Evolutionary conservation across 2,329 filamentous ascomycete species (phyloP).

Genomic region (Nemania abortiva): DNA sequence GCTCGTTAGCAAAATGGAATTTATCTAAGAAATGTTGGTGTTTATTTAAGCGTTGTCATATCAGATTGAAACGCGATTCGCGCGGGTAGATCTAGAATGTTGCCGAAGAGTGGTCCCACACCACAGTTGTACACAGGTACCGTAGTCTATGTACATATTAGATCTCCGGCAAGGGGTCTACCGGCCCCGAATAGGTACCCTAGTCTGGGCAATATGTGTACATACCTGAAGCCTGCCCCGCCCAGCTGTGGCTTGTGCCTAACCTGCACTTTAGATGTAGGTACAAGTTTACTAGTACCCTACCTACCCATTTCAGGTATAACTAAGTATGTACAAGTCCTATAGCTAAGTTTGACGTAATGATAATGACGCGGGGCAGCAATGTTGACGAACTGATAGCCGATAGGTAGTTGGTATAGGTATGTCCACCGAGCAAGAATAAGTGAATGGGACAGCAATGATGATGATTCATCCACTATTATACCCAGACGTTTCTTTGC

Average conservation of each 20-base stretch:
- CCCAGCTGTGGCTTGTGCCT: constrained; percentile 6
- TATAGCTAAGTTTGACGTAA: constrained; percentile 21
- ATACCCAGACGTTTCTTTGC: constrained; percentile 19
- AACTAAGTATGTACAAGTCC: not conserved
- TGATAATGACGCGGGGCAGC: constrained; percentile 22
- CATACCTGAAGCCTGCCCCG: not conserved
- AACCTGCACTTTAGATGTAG: not conserved
- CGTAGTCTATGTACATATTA: not conserved
- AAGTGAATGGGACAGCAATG: not conserved
- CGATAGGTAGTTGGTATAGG: constrained; percentile 3
- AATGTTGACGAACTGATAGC: constrained; percentile 24
- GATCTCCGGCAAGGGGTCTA: not conserved
- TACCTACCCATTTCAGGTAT: too few species aligned
- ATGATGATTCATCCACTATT: not conserved
- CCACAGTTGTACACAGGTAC: not conserved
- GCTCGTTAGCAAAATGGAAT: too few species aligned
- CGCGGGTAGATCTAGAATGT: constrained; percentile 19
- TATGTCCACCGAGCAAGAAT: constrained; percentile 1
- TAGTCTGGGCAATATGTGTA: not conserved
- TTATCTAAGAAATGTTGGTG: too few species aligned
- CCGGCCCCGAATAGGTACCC: not conserved
- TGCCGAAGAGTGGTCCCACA: constrained; percentile 5
- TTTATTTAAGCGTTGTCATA: not conserved
- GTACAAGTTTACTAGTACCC: too few species aligned
- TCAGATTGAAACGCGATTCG: not conserved